Percentiles rank a stretch among this genome's conserved stretches.
These are phyloP conservation scores for Suillus clintonianus DNA, from an alignment of 768 basidiomycete species.

Conservation along the genomic window DNA sequence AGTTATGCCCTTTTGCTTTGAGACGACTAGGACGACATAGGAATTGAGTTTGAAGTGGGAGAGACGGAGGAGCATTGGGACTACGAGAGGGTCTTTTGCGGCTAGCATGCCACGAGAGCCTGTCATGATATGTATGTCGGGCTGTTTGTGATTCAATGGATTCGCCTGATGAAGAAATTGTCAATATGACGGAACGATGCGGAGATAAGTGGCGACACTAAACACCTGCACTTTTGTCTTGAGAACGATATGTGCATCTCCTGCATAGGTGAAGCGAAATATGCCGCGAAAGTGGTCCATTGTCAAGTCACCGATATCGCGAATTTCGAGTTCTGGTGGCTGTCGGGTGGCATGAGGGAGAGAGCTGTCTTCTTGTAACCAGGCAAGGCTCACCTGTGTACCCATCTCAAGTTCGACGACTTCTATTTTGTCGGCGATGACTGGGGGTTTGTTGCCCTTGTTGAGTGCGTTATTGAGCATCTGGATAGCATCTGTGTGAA, in stretches of 20 bases:
- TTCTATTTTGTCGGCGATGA: slow-evolving; percentile 96
- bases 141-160: slow-evolving; percentile 89
- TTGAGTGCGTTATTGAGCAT: slow-evolving; percentile 97
- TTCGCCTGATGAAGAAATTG: slow-evolving; percentile 65
- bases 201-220: background rate
- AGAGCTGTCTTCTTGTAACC: background rate
- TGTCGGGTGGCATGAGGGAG: slow-evolving; percentile 32
- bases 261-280: slow-evolving; percentile 91
- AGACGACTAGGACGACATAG: slow-evolving; percentile 96
- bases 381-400: slow-evolving; percentile 67
- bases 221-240: slow-evolving; percentile 92
- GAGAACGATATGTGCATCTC: slow-evolving; percentile 85
- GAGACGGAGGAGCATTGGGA: slow-evolving; percentile 96
- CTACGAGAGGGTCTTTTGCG: slow-evolving; percentile 92
- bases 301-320: slow-evolving; percentile 96
- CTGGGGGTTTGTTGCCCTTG: slow-evolving; percentile 96
- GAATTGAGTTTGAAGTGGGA: slow-evolving; percentile 94
- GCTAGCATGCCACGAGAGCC: slow-evolving; percentile 88
- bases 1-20: slow-evolving; percentile 96
- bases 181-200: slow-evolving; percentile 9
- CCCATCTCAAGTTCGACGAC: slow-evolving; percentile 99
- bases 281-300: slow-evolving; percentile 96
- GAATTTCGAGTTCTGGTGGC: slow-evolving; percentile 96
- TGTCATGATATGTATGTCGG: slow-evolving; percentile 84
- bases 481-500: slow-evolving; percentile 92